Percentiles rank a stretch among this genome's conserved stretches.
phyloP scores from a whole-genome alignment of 2,329 filamentous ascomycete species.

The Dryadomyces quercivorus region DNA sequence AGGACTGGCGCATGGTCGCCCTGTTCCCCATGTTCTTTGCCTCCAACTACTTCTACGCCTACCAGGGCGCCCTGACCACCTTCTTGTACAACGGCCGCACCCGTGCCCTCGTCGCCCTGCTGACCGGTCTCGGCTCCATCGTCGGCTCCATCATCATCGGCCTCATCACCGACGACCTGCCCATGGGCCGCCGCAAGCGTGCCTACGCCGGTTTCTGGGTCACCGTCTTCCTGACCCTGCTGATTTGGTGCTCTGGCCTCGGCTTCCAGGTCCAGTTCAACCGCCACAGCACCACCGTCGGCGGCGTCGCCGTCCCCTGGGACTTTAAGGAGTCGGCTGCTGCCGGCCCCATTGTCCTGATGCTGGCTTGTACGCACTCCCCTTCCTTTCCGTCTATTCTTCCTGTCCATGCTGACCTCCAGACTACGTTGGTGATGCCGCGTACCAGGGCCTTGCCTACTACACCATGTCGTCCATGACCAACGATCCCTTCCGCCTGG shows the following conservation, averaged over 20 bases:
- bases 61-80: slow-evolving; percentile 63
- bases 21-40: slow-evolving; percentile 61
- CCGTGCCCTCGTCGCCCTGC: slow-evolving; percentile 56
- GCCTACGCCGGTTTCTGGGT: slow-evolving; percentile 46
- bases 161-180: slow-evolving; percentile 44
- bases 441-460: slow-evolving; percentile 27
- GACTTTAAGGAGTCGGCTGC: slow-evolving; percentile 15
- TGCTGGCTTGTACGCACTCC: slow-evolving; percentile 11
- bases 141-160: slow-evolving; percentile 56
- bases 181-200: slow-evolving; percentile 42
- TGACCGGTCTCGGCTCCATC: slow-evolving; percentile 65
- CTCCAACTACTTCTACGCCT: slow-evolving; percentile 75
- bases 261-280: slow-evolving; percentile 49
- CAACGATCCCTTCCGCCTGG: slow-evolving; percentile 9
- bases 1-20: slow-evolving; percentile 1
- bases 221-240: slow-evolving; percentile 51
- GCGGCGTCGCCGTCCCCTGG: slow-evolving; percentile 14
- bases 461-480: slow-evolving; percentile 9
- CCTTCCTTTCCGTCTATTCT: not conserved
- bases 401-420: not conserved
- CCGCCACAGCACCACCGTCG: slow-evolving; percentile 9
- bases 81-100: slow-evolving; percentile 64
- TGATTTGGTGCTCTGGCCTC: slow-evolving; percentile 58
- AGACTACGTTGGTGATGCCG: slow-evolving; percentile 6
- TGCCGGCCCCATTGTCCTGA: slow-evolving; percentile 15